Evolutionary conservation across 768 basidiomycete genomes (phyloP).

Genomic region (Suillus subalutaceus): DNA sequence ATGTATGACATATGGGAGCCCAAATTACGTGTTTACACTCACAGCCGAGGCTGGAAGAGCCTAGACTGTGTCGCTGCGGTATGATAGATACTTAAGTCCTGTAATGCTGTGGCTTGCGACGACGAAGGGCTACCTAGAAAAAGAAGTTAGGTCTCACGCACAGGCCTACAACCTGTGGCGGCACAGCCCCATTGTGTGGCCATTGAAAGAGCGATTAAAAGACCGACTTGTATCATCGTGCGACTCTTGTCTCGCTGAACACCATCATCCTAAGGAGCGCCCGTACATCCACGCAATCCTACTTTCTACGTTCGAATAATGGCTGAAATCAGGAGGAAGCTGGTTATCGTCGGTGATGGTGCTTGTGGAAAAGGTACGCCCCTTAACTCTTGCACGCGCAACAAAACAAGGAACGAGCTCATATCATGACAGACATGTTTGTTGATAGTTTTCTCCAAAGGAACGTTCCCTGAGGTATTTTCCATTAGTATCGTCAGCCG

Average conservation of each 20-base stretch:
- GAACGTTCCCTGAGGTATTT: constrained; percentile 90
- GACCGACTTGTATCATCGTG: constrained; percentile 38
- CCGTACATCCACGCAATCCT: constrained; percentile 31
- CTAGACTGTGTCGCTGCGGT: not conserved
- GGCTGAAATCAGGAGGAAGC: constrained; percentile 98
- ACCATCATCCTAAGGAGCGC: constrained; percentile 40
- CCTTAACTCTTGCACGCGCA: constrained; percentile 6
- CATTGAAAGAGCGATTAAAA: constrained; percentile 39
- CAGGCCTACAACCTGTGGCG: constrained; percentile 35
- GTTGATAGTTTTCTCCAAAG: constrained; percentile 95
- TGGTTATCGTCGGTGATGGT: constrained; percentile 99
- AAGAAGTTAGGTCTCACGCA: constrained; percentile 17
- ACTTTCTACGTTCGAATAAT: constrained; percentile 53
- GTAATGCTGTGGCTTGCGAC: constrained; percentile 1
- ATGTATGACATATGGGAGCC: not conserved
- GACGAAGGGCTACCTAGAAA: not conserved
- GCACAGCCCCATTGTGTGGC: constrained; percentile 26
- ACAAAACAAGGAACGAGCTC: constrained; percentile 17
- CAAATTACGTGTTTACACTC: not conserved
- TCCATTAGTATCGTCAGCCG: constrained; percentile 1
- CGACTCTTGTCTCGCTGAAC: constrained; percentile 44
- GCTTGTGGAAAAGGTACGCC: constrained; percentile 87
- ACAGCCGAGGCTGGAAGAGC: not conserved
- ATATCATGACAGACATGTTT: constrained; percentile 71
- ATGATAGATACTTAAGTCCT: not conserved